phyloP scores from a whole-genome alignment of 139 green algal genomes.

The Limnomonas spitsbergensis region DNA sequence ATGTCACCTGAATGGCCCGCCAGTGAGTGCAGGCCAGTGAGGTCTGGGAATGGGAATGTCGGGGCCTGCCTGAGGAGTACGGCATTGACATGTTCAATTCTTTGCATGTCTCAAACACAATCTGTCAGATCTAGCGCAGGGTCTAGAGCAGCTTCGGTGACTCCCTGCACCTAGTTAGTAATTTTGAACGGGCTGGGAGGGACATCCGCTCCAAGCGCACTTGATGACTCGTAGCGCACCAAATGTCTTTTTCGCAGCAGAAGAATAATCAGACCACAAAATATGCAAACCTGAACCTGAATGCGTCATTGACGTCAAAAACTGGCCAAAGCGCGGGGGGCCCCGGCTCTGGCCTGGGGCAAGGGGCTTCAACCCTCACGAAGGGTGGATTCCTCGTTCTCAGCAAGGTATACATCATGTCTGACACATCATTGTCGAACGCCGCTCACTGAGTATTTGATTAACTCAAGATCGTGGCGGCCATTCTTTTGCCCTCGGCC shows the following conservation, averaged over 20 bases:
- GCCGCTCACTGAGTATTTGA: no score
- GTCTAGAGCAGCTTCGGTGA: no score
- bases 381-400: slow-evolving; percentile 41
- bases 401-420: slow-evolving; percentile 46
- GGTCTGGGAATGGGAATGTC: no score
- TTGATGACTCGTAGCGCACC: slow-evolving; percentile 2
- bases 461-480: not conserved
- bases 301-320: slow-evolving; percentile 36
- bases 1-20: no score
- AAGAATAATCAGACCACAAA: slow-evolving; percentile 40
- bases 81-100: no score
- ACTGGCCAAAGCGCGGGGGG: not conserved
- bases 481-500: slow-evolving; percentile 18
- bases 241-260: not conserved
- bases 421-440: no score
- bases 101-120: no score
- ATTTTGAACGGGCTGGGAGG: no score
- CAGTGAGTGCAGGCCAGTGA: no score
- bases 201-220: not conserved
- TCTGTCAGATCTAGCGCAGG: no score
- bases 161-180: no score
- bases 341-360: not conserved
- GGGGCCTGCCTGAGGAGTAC: no score
- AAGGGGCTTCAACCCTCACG: slow-evolving; percentile 29
- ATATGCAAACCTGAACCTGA: slow-evolving; percentile 55